Evolutionary conservation across 306 rosid genomes (phyloP).

Genomic region (Corylus heterophylla): DNA sequence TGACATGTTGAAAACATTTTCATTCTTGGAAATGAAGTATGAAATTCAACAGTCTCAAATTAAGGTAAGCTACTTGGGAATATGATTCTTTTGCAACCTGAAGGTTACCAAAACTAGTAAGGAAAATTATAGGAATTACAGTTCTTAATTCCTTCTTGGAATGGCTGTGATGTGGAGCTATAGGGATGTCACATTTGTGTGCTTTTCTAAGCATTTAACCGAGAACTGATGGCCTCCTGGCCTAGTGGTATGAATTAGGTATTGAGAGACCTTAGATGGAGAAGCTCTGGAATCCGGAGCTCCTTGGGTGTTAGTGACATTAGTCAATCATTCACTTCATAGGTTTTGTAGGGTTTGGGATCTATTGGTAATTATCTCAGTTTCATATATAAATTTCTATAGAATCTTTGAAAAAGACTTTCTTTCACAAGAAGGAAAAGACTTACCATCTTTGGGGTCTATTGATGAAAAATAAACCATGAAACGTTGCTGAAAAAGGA

Average conservation of each 20-base stretch:
- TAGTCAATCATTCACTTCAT: background rate
- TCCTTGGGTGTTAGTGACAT: background rate
- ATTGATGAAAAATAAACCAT: background rate
- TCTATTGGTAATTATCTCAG: background rate
- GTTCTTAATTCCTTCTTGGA: background rate
- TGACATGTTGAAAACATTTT: conserved; percentile 3
- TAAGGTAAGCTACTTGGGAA: background rate
- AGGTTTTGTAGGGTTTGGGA: background rate
- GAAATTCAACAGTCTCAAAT: background rate
- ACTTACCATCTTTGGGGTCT: no score
- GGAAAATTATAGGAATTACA: background rate
- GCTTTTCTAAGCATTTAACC: background rate
- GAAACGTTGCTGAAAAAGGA: background rate
- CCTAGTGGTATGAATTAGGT: background rate
- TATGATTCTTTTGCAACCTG: background rate
- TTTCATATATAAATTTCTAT: no score
- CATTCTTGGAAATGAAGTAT: background rate
- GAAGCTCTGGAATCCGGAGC: background rate
- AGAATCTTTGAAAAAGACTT: no score
- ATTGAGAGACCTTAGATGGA: background rate
- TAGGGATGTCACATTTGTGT: background rate
- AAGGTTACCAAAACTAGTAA: background rate
- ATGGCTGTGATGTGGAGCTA: background rate
- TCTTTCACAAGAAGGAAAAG: no score
- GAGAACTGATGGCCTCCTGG: background rate